phyloP scores from a whole-genome alignment of 495 filamentous ascomycete species.

The Neurospora intermedia region DNA sequence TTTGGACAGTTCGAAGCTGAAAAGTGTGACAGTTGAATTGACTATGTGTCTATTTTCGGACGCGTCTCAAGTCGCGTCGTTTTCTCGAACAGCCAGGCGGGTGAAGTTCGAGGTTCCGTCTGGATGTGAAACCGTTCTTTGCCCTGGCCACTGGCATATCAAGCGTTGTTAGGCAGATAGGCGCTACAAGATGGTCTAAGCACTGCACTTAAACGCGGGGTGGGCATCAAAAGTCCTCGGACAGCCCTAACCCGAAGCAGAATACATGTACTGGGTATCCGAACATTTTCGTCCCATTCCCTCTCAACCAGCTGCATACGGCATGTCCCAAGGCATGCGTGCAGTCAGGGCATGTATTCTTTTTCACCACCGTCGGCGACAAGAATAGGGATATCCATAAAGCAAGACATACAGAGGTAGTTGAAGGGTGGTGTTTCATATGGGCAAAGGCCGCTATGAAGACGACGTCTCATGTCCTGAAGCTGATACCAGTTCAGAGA shows the following conservation, averaged over 20 bases:
- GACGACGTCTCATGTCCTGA: not conserved
- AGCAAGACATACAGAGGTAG: not conserved
- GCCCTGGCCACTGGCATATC: not conserved
- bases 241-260: not conserved
- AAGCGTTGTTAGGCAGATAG: not conserved
- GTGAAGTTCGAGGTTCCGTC: not conserved
- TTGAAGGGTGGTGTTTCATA: not conserved
- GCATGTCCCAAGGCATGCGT: not conserved
- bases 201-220: not conserved
- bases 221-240: not conserved
- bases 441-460: not conserved
- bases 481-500: not conserved
- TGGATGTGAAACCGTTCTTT: not conserved
- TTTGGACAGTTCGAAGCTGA: slow-evolving; percentile 20
- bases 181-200: not conserved
- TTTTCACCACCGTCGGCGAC: not conserved
- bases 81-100: no score
- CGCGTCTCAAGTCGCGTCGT: not conserved
- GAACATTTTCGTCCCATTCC: not conserved
- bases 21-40: not conserved
- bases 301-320: not conserved
- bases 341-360: not conserved
- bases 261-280: no score
- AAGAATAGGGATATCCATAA: not conserved
- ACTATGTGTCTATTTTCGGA: not conserved